Conservation (phyloP, 2,329 filamentous ascomycete genomes). For the Periconia sp. region DNA sequence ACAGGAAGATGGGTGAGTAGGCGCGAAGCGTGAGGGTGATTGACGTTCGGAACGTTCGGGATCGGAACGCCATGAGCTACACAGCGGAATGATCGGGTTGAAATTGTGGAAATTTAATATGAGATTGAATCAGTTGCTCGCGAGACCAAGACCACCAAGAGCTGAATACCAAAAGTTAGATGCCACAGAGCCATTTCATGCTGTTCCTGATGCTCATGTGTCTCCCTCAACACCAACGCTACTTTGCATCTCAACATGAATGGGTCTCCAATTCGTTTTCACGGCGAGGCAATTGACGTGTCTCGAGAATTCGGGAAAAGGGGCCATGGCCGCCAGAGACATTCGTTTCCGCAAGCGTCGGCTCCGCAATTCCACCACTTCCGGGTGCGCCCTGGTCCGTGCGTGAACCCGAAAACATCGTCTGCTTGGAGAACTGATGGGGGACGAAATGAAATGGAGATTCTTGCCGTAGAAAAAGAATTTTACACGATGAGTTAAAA, state of each 20-base stretch:
- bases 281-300: conserved; percentile 12
- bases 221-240: not conserved
- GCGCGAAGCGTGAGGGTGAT: too few species aligned
- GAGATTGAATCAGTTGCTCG: too few species aligned
- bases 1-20: too few species aligned
- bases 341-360: conserved; percentile 9
- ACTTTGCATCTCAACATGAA: not conserved
- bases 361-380: conserved; percentile 21
- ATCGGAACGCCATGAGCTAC: too few species aligned
- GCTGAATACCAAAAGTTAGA: not conserved
- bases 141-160: not conserved
- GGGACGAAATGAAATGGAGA: not conserved
- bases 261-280: conserved; percentile 27
- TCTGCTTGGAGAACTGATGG: not conserved
- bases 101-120: too few species aligned
- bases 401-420: conserved; percentile 4
- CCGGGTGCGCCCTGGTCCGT: conserved; percentile 13
- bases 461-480: not conserved
- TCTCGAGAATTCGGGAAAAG: conserved; percentile 22
- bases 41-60: too few species aligned
- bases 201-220: not conserved
- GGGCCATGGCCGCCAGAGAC: conserved; percentile 14
- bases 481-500: not conserved
- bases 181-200: not conserved
- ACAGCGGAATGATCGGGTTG: too few species aligned